Percentiles rank a stretch among this genome's conserved stretches.
phyloP scores from a whole-genome alignment of 495 filamentous ascomycete species.

The Aspergillus conjunctus region DNA sequence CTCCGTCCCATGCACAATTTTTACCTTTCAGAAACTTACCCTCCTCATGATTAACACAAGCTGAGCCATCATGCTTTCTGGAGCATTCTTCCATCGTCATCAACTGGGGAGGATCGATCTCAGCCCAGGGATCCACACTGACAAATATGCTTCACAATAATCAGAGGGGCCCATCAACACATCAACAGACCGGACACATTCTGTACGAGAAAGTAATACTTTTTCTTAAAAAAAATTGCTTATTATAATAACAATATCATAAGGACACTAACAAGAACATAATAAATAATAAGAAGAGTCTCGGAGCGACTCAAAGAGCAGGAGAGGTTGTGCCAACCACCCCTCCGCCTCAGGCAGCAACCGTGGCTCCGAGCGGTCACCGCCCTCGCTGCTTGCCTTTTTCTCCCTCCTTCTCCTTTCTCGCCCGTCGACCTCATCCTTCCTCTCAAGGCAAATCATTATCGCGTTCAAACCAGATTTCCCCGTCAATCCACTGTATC shows the following conservation, averaged over 20 bases:
- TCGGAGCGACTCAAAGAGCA: no score
- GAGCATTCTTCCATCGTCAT: no score
- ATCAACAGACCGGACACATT: no score
- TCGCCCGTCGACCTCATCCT: slow-evolving; percentile 30
- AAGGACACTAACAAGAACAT: background rate
- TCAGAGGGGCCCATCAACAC: no score
- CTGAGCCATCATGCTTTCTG: no score
- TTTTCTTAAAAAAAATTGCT: background rate
- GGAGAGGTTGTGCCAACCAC: background rate
- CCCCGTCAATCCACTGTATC: slow-evolving; percentile 50
- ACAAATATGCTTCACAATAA: background rate
- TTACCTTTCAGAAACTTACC: no score
- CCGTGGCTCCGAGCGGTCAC: slow-evolving; percentile 16
- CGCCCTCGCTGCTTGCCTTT: slow-evolving; percentile 29
- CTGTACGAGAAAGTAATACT: no score
- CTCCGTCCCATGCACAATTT: no score
- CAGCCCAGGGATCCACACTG: background rate
- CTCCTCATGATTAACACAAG: no score
- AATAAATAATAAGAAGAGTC: no score
- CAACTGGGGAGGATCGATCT: background rate
- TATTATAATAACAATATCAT: background rate
- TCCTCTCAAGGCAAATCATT: slow-evolving; percentile 32
- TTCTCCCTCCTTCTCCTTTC: slow-evolving; percentile 37
- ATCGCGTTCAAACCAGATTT: slow-evolving; percentile 32
- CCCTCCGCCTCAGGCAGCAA: slow-evolving; percentile 1